phyloP scores from a whole-genome alignment of 2,329 filamentous ascomycete genomes.

The Tolypocladium capitatum region DNA sequence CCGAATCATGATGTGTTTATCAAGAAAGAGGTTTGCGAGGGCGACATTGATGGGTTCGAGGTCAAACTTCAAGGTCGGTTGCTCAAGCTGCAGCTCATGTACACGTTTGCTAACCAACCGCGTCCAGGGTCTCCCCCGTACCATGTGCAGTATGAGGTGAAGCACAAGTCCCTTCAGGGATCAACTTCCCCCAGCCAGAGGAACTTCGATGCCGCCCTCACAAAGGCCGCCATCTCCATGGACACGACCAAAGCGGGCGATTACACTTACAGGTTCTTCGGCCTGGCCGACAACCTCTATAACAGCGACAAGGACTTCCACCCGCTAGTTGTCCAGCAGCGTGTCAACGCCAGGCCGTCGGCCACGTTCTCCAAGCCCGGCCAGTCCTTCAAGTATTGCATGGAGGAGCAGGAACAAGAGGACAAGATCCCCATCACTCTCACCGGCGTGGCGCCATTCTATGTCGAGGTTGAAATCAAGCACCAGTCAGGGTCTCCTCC shows the following conservation, averaged over 20 bases:
- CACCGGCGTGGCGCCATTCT: constrained; percentile 75
- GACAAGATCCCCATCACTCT: constrained; percentile 81
- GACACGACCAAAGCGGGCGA: constrained; percentile 72
- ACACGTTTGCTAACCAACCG: constrained; percentile 19
- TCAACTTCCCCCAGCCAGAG: constrained; percentile 53
- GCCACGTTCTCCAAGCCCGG: constrained; percentile 75
- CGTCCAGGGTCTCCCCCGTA: constrained; percentile 61
- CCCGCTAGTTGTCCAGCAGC: constrained; percentile 63
- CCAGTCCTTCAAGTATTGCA: constrained; percentile 91
- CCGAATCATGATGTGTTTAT: constrained; percentile 40
- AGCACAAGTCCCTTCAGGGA: constrained; percentile 55
- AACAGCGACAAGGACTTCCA: constrained; percentile 55
- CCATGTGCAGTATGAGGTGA: constrained; percentile 68
- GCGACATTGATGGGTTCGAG: constrained; percentile 82
- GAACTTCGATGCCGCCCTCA: constrained; percentile 63
- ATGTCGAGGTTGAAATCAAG: constrained; percentile 83
- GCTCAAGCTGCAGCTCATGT: background rate
- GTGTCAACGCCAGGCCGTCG: constrained; percentile 69
- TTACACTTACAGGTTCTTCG: constrained; percentile 76
- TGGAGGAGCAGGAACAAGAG: constrained; percentile 66
- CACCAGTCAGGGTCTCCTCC: constrained; percentile 71
- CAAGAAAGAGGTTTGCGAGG: constrained; percentile 82
- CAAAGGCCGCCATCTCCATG: constrained; percentile 66
- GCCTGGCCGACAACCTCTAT: constrained; percentile 78
- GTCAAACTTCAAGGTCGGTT: constrained; percentile 59